These are phyloP conservation scores for Rhynchospora pubera DNA, from an alignment of 176 grass and related monocot genomes.

Conservation along the genomic window DNA sequence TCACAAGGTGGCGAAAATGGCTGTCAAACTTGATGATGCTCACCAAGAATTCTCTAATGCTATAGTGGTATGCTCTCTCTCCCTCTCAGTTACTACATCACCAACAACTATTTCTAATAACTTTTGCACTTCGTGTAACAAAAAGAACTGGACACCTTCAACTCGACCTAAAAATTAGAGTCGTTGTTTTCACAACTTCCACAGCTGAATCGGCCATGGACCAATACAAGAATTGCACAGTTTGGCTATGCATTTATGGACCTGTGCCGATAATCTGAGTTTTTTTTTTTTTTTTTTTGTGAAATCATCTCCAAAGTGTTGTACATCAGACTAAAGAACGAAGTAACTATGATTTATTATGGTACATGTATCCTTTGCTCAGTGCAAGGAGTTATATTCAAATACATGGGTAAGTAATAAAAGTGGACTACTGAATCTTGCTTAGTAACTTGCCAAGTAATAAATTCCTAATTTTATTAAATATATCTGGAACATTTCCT, in stretches of 20 bases:
- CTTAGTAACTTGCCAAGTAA: neutral
- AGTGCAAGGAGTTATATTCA: neutral
- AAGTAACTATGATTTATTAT: neutral
- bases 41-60: conserved; percentile 99
- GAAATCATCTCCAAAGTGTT: neutral
- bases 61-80: conserved; percentile 66
- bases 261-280: neutral
- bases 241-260: neutral
- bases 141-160: neutral
- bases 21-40: conserved; percentile 92
- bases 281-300: neutral
- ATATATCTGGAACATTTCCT: neutral
- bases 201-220: neutral
- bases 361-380: neutral
- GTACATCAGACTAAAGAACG: neutral
- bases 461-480: neutral
- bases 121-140: neutral
- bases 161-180: neutral
- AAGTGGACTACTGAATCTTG: neutral
- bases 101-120: neutral
- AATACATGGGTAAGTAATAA: neutral
- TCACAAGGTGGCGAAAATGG: conserved; percentile 88
- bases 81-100: neutral
- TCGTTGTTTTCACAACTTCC: neutral
- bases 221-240: neutral